Conservation (phyloP, 208 protist species). For the Leishmania braziliensis region DNA sequence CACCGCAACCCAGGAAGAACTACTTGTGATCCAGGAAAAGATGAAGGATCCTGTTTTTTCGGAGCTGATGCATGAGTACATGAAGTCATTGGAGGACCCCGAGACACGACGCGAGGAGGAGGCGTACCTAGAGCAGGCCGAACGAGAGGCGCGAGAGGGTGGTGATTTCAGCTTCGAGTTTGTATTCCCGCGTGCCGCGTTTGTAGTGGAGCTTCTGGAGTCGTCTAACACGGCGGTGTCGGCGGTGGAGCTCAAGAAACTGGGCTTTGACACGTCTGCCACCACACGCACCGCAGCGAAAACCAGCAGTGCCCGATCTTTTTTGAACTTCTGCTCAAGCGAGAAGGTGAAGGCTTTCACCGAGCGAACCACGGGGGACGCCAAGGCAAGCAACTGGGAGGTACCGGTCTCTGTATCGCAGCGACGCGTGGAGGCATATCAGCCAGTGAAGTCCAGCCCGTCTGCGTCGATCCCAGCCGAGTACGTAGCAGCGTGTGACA, state of each 20-base stretch:
- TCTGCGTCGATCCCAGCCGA: slow-evolving; percentile 13
- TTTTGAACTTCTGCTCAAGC: slow-evolving; percentile 81
- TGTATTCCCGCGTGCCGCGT: slow-evolving; percentile 79
- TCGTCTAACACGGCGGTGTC: slow-evolving; percentile 28
- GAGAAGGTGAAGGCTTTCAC: slow-evolving; percentile 81
- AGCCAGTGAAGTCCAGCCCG: slow-evolving; percentile 10
- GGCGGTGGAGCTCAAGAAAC: slow-evolving; percentile 13
- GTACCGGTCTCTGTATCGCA: slow-evolving; percentile 85
- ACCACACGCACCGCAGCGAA: neutral
- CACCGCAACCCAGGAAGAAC: slow-evolving; percentile 73
- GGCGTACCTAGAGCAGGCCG: slow-evolving; percentile 88
- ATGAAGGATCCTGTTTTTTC: slow-evolving; percentile 92
- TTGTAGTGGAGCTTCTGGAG: slow-evolving; percentile 84
- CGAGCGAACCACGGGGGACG: slow-evolving; percentile 72
- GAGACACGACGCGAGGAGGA: slow-evolving; percentile 88
- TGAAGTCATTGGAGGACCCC: slow-evolving; percentile 85
- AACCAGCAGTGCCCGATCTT: slow-evolving; percentile 29
- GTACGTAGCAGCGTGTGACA: slow-evolving; percentile 10
- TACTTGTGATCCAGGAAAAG: slow-evolving; percentile 73
- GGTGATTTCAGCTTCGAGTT: slow-evolving; percentile 93
- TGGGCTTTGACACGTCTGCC: slow-evolving; percentile 4
- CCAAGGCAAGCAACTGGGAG: slow-evolving; percentile 82
- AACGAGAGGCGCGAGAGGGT: slow-evolving; percentile 77
- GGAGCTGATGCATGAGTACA: slow-evolving; percentile 89
- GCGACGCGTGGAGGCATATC: slow-evolving; percentile 66